Conservation (phyloP, 164 flowering plant genomes). For the Vitis rotundifolia region DNA sequence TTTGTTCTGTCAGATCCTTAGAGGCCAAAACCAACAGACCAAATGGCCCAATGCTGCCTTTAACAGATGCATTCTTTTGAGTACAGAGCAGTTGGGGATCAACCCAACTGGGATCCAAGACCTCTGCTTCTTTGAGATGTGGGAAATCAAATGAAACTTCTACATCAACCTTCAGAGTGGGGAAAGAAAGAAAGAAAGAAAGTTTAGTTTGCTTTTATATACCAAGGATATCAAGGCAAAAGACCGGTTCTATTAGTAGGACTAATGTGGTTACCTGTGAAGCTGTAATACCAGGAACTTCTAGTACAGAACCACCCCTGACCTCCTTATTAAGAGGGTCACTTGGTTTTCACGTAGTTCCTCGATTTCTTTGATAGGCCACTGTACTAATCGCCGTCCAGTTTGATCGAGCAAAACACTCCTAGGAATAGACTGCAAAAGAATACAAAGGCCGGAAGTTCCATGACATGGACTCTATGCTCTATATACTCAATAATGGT, state of each 20-base stretch:
- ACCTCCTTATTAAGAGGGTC: neutral
- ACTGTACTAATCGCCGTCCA: constrained; percentile 52
- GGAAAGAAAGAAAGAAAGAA: neutral
- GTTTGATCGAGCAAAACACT: constrained; percentile 39
- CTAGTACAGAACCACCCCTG: constrained; percentile 16
- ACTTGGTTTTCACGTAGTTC: constrained; percentile 22
- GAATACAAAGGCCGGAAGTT: neutral
- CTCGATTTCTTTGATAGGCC: constrained; percentile 59
- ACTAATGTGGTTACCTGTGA: constrained; percentile 1
- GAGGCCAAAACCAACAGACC: constrained; percentile 38
- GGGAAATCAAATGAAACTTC: constrained; percentile 16
- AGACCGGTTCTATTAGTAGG: neutral
- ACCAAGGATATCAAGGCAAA: neutral
- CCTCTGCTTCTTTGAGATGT: constrained; percentile 17
- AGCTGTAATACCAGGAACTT: constrained; percentile 9
- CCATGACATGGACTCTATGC: too few relatives aligned
- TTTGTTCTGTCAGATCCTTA: constrained; percentile 25
- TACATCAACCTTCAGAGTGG: constrained; percentile 11
- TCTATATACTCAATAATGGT: too few relatives aligned
- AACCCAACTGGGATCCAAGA: constrained; percentile 22
- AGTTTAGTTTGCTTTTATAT: neutral
- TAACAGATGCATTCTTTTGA: constrained; percentile 27
- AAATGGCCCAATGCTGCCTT: constrained; percentile 38
- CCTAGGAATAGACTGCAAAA: constrained; percentile 54
- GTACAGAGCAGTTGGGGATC: constrained; percentile 34